Evolutionary conservation across 2,329 filamentous ascomycete species (phyloP).

Genomic region (Dendryphion nanum): DNA sequence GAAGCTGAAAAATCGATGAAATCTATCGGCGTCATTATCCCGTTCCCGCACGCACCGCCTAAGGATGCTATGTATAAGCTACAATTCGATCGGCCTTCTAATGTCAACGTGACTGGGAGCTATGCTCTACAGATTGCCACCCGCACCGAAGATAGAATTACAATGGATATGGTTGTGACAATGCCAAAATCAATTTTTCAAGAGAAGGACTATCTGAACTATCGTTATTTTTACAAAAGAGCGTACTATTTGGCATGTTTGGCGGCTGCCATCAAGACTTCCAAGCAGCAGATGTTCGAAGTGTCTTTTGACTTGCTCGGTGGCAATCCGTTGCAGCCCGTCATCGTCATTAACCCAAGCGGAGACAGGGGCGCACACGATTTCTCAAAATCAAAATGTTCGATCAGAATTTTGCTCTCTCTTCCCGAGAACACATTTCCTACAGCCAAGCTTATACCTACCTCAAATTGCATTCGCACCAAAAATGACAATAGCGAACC

Average conservation of each 20-base stretch:
- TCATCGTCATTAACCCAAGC: conserved; percentile 52
- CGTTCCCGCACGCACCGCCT: conserved; percentile 80
- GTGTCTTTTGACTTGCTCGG: conserved; percentile 65
- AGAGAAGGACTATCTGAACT: conserved; percentile 90
- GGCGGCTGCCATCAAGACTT: conserved; percentile 65
- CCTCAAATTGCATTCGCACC: conserved; percentile 66
- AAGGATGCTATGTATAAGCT: conserved; percentile 80
- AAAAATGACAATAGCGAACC: conserved; percentile 44
- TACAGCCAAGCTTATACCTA: conserved; percentile 66
- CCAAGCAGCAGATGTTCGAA: conserved; percentile 54
- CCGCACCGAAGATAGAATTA: conserved; percentile 58
- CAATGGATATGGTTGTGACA: conserved; percentile 80
- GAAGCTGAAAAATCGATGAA: conserved; percentile 69
- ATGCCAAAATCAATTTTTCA: conserved; percentile 82
- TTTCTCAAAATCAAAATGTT: conserved; percentile 33
- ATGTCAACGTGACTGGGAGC: conserved; percentile 86
- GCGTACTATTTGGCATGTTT: conserved; percentile 88
- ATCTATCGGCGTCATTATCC: conserved; percentile 67
- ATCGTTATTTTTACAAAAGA: conserved; percentile 92
- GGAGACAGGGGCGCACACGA: conserved; percentile 34
- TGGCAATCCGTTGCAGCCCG: conserved; percentile 74
- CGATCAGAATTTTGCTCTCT: conserved; percentile 75
- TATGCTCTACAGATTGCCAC: conserved; percentile 75
- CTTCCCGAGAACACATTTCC: conserved; percentile 69
- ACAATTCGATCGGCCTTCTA: conserved; percentile 70